Evolutionary conservation across 1,139 yeast species (phyloP).

Genomic region (Spencermartinsiella ligniputridi): DNA sequence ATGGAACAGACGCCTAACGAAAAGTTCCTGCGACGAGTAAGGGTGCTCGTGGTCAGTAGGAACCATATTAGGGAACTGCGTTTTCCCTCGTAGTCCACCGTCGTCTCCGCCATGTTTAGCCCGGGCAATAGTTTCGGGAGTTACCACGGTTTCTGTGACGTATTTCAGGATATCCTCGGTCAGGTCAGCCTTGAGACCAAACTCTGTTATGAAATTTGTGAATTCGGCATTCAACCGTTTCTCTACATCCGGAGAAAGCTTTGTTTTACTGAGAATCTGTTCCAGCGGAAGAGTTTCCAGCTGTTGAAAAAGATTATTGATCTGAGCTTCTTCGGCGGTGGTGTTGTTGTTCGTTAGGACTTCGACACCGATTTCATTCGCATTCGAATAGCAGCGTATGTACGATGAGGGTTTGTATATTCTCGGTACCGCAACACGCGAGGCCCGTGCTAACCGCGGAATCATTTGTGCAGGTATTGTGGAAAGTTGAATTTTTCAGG

Average conservation of each 20-base stretch:
- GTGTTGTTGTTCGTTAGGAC: too few relatives aligned
- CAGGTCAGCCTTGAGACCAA: conserved; percentile 28
- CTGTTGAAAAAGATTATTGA: conserved; percentile 2
- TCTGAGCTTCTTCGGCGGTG: not conserved
- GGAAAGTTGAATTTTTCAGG: too few relatives aligned
- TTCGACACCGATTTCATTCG: not conserved
- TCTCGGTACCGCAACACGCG: not conserved
- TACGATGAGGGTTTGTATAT: too few relatives aligned
- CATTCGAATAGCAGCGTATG: not conserved
- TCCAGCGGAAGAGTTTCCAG: conserved; percentile 10
- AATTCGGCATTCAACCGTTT: conserved; percentile 28
- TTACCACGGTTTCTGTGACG: not conserved
- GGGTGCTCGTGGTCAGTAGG: conserved; percentile 40
- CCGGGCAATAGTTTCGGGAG: conserved; percentile 3
- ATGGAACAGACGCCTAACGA: conserved; percentile 61
- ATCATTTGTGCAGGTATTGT: too few relatives aligned
- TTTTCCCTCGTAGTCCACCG: conserved; percentile 26
- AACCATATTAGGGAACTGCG: conserved; percentile 37
- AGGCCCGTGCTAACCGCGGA: not conserved
- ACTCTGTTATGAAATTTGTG: conserved; percentile 28
- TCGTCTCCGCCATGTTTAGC: conserved; percentile 7
- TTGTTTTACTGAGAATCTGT: conserved; percentile 12
- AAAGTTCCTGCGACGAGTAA: conserved; percentile 73
- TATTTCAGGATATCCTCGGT: conserved; percentile 10
- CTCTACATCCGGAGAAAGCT: conserved; percentile 27